Percentiles rank a stretch among this genome's conserved stretches.
These are phyloP conservation scores for Colletotrichum sp. DNA, from an alignment of 2,329 filamentous ascomycete species.

Conservation along the genomic window DNA sequence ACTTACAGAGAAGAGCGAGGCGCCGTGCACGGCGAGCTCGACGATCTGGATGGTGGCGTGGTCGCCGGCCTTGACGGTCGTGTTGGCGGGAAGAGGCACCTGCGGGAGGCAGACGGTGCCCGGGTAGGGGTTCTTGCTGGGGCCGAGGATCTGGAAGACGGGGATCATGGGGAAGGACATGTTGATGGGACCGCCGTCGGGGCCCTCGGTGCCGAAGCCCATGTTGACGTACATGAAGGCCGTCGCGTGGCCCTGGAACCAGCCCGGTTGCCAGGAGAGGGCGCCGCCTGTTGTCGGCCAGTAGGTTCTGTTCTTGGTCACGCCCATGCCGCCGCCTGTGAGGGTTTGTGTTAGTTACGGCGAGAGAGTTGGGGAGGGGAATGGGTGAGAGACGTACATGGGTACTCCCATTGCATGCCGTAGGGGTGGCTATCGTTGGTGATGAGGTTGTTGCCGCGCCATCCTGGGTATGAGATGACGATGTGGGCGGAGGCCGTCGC, in stretches of 20 bases:
- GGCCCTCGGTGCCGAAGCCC: slow-evolving; percentile 75
- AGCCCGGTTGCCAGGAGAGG: slow-evolving; percentile 89
- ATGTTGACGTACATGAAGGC: slow-evolving; percentile 92
- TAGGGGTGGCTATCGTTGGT: slow-evolving; percentile 81
- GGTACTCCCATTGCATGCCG: slow-evolving; percentile 95
- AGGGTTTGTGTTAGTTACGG: slow-evolving; percentile 7
- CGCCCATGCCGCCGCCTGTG: slow-evolving; percentile 81
- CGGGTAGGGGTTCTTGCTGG: slow-evolving; percentile 81
- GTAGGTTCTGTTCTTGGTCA: slow-evolving; percentile 82
- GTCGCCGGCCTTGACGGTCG: slow-evolving; percentile 78
- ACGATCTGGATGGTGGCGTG: slow-evolving; percentile 90
- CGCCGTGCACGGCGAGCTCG: slow-evolving; percentile 82
- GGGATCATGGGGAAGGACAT: slow-evolving; percentile 85
- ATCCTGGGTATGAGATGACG: slow-evolving; percentile 86
- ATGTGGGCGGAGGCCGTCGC: slow-evolving; percentile 69
- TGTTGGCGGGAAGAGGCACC: slow-evolving; percentile 77
- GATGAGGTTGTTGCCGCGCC: slow-evolving; percentile 84
- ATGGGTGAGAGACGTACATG: slow-evolving; percentile 67
- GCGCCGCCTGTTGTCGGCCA: slow-evolving; percentile 91
- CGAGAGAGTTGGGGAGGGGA: not conserved
- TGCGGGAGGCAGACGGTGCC: slow-evolving; percentile 90
- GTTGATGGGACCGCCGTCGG: slow-evolving; percentile 72
- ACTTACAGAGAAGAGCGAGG: slow-evolving; percentile 78
- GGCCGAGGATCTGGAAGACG: slow-evolving; percentile 83
- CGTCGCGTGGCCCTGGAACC: slow-evolving; percentile 87